phyloP scores from a whole-genome alignment of 2,329 filamentous ascomycete genomes.

The Zymoseptoria tritici region DNA sequence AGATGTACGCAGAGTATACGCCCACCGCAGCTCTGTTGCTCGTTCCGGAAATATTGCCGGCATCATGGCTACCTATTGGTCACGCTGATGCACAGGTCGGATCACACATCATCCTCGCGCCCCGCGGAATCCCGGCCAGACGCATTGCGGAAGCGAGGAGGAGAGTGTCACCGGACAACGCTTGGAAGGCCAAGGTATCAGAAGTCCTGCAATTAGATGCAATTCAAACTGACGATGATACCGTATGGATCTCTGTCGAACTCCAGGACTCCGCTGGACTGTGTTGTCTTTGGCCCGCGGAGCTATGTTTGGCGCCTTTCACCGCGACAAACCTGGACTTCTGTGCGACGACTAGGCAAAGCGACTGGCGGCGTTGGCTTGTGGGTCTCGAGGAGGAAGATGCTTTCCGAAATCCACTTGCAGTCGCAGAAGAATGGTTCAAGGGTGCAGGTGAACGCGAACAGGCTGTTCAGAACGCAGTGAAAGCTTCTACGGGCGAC shows the following conservation, averaged over 20 bases:
- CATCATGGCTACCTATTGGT: slow-evolving; percentile 4
- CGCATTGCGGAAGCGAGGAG: background rate
- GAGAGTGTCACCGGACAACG: slow-evolving; percentile 1
- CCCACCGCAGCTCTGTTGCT: slow-evolving; percentile 10
- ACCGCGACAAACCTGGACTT: background rate
- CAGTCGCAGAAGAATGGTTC: slow-evolving; percentile 25
- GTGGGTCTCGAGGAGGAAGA: slow-evolving; percentile 6
- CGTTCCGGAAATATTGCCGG: slow-evolving; percentile 6
- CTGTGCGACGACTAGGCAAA: background rate
- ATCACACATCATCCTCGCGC: slow-evolving; percentile 9
- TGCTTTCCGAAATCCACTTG: slow-evolving; percentile 28
- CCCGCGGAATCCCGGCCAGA: slow-evolving; percentile 8
- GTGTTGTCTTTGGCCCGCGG: slow-evolving; percentile 19
- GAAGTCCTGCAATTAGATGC: slow-evolving; percentile 7
- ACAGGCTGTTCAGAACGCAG: slow-evolving; percentile 11
- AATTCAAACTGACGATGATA: slow-evolving; percentile 10
- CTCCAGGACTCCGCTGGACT: background rate
- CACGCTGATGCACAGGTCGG: background rate
- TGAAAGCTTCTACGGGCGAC: background rate
- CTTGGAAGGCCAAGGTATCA: slow-evolving; percentile 9
- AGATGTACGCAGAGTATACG: slow-evolving; percentile 9
- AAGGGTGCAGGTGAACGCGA: slow-evolving; percentile 13
- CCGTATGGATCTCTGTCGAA: slow-evolving; percentile 9
- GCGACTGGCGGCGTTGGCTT: slow-evolving; percentile 23
- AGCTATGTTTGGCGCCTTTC: slow-evolving; percentile 15